Evolutionary conservation across 1,284 basidiomycete species (phyloP), one percentile per base, ranked within the genome.

Genomic region (Nidula niveotomentosa): DNA sequence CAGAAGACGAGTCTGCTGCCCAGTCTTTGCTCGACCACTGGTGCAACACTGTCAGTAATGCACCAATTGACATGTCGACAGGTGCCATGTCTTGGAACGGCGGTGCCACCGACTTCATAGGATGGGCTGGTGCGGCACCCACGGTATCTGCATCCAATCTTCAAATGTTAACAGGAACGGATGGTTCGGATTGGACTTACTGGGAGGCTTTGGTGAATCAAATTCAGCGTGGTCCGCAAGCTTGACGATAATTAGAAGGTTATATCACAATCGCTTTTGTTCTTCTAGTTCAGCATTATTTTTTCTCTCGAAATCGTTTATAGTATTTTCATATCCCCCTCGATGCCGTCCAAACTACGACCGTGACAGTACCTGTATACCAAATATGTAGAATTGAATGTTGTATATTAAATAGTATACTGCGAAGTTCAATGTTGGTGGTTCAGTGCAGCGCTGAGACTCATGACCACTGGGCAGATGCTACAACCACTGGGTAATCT

Each of bases 151-250:
- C 69, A 30, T 63, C 72, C n/a, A 80, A 82, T 57, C 67, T 74
- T 37, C 73, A 75, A 46, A 60, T 77, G 30, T 61, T 83, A 51
- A 69, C 74, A 50, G 79, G 76, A 10, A 62, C 82, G 44, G 88
- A 89, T 58, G 84, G 84, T 10, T 80, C 83, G 33, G 90, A 92
- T 69, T 90, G 86, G 81, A 84, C 75, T 57, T 92, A 92, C 63
- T 92, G 90, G 90, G 90, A 92, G 68, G 84, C 82, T 35, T 68
- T 92, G 57, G 87, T 92, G 12, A 88, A 84, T 63, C 86, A 89
- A 62, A 88, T 91, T 55, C 85, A 87, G 56, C 80, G 80, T 47
- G 81, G 73, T 30, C 78, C 77, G 44, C 76, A 60, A 56, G 17
- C 45, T 18, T 45, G 30, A 18, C 23, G 23, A 23, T 5, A 23